Evolutionary conservation across 768 basidiomycete species (phyloP), one percentile per base, ranked within the genome.

Genomic region (Mycena filopes): DNA sequence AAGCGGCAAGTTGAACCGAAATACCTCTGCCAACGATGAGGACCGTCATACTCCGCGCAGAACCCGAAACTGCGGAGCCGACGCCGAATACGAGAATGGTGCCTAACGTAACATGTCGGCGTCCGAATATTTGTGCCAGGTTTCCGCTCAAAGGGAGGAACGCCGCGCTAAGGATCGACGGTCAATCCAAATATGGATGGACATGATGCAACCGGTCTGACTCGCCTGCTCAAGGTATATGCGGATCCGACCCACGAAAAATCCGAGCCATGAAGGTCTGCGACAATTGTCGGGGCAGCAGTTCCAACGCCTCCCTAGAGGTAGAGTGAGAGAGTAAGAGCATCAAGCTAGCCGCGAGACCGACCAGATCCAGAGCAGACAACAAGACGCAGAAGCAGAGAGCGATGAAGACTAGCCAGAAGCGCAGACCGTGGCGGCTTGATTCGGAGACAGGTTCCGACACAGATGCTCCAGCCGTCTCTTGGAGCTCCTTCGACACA

Each of bases 361-460:
- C 11, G 9, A 70, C 69, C 0, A 74, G 41, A 40, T 77, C 76
- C 13, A 77, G 70, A 1, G 76, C 70, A 26, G 76, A 71, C 15
- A 77, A 72, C 54, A 77, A 33, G 3, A 36, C 36, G 23, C 43
- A 62, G 18, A 36, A 54, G 25, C 60, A 46, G 1, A 62, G 42
- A 63, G 71, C 77, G 2, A 67, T 58, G n/a, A 76, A 74, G 58
- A 74, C 58, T 9, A 77, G 61, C 74, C 76, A 75, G 28, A 77
- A 75, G 41, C 38, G 68, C 20, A 36, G 15, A 21, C 33, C 36
- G 36, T 36, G 36, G 36, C 36, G 10, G 36, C 36, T 36, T n/a
- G n/a, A n/a, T n/a, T n/a, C n/a, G n/a, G n/a, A n/a, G n/a, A n/a
- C n/a, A n/a, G n/a, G n/a, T n/a, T n/a, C n/a, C 36, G 36, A 36